phyloP scores from a whole-genome alignment of 805 yeast genomes.

The Debaryomyces hansenii region DNA sequence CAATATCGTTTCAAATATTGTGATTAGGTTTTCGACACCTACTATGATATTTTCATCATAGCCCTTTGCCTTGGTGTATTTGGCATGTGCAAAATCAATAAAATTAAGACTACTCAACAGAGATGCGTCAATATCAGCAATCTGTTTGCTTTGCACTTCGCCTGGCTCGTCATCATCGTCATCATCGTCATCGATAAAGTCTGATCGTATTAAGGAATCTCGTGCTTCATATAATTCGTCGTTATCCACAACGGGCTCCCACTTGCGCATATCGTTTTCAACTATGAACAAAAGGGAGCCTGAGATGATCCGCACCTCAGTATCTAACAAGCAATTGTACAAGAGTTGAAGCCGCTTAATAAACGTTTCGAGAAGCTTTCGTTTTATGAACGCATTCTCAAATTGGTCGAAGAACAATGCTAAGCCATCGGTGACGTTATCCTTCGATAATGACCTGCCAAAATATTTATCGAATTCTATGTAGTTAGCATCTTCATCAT shows the following conservation, averaged over 20 bases:
- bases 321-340: slow-evolving; percentile 59
- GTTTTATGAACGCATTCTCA: neutral
- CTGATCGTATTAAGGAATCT: slow-evolving; percentile 27
- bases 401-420: slow-evolving; percentile 43
- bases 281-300: slow-evolving; percentile 72
- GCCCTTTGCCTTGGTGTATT: slow-evolving; percentile 58
- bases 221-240: slow-evolving; percentile 39
- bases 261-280: slow-evolving; percentile 63
- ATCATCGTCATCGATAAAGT: slow-evolving; percentile 13
- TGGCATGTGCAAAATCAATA: slow-evolving; percentile 92
- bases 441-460: slow-evolving; percentile 60
- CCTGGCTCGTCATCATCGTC: slow-evolving; percentile 13
- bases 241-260: slow-evolving; percentile 38
- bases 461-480: slow-evolving; percentile 60
- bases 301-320: slow-evolving; percentile 66
- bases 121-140: slow-evolving; percentile 15
- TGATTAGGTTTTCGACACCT: slow-evolving; percentile 68
- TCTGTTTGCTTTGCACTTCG: slow-evolving; percentile 30
- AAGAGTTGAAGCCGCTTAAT: slow-evolving; percentile 63
- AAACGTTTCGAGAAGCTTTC: slow-evolving; percentile 44
- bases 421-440: slow-evolving; percentile 47
- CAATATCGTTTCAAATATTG: slow-evolving; percentile 33
- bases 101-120: slow-evolving; percentile 61
- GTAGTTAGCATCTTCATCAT: slow-evolving; percentile 37
- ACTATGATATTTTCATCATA: slow-evolving; percentile 68